phyloP scores from a whole-genome alignment of 2,329 filamentous ascomycete genomes.

The Dactylellina sp. region DNA sequence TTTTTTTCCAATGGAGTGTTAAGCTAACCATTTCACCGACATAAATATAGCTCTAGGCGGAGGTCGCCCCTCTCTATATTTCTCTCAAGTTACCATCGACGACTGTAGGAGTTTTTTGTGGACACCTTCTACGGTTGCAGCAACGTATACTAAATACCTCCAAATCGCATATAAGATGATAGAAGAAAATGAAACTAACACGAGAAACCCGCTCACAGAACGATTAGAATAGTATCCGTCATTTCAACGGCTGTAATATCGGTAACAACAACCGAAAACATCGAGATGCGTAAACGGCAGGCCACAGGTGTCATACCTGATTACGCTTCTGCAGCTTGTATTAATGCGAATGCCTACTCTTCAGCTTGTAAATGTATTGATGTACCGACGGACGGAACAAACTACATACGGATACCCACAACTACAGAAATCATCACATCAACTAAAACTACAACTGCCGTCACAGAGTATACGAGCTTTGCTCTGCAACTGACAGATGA shows the following conservation, averaged over 20 bases:
- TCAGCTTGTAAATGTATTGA: neutral
- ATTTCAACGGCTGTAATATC: neutral
- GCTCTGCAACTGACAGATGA: slow-evolving; percentile 1
- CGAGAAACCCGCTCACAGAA: too few species aligned
- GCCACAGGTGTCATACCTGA: neutral
- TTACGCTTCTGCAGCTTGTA: neutral
- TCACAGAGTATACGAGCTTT: neutral
- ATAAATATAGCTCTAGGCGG: too few species aligned
- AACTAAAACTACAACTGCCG: neutral
- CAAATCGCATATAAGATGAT: neutral
- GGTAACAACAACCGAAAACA: neutral
- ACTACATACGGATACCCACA: neutral
- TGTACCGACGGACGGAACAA: neutral
- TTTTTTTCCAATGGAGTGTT: too few species aligned
- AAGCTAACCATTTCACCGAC: too few species aligned
- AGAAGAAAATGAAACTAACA: too few species aligned
- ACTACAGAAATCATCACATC: neutral
- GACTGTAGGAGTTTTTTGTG: neutral
- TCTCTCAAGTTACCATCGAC: slow-evolving; percentile 2
- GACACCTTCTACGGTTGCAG: neutral
- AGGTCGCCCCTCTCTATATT: too few species aligned
- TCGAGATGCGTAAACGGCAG: neutral
- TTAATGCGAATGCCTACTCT: neutral
- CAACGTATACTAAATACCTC: too few species aligned
- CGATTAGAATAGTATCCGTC: neutral